Evolutionary conservation across 345 rosid genomes (phyloP).

Genomic region (Gossypium rotundifolium): DNA sequence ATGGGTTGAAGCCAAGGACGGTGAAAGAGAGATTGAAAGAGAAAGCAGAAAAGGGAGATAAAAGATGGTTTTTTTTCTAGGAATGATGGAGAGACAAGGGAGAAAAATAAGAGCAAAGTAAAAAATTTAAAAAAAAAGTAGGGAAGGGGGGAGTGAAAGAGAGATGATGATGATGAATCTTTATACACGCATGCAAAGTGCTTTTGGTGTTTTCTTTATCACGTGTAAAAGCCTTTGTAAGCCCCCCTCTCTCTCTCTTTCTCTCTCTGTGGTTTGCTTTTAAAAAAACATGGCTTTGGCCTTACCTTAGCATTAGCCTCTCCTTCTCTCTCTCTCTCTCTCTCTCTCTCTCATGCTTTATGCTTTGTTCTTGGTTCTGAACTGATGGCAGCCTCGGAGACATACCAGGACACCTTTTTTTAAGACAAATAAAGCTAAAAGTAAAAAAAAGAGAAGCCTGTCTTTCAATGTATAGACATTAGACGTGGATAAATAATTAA

Average conservation of each 20-base stretch:
- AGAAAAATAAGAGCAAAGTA: too few relatives aligned
- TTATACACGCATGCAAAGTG: constrained; percentile 94
- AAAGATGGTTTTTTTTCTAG: constrained; percentile 20
- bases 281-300: background rate
- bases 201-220: constrained; percentile 83
- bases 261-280: constrained; percentile 9
- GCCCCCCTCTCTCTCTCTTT: background rate
- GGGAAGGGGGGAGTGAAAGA: background rate
- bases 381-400: constrained; percentile 44
- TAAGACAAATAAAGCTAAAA: background rate
- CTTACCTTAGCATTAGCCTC: constrained; percentile 2
- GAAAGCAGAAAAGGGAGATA: constrained; percentile 12
- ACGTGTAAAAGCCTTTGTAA: constrained; percentile 71
- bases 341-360: background rate
- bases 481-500: too few relatives aligned
- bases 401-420: constrained; percentile 10
- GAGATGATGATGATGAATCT: constrained; percentile 51
- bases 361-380: constrained; percentile 24
- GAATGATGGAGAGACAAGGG: too few relatives aligned
- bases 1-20: background rate
- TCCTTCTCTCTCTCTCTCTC: background rate
- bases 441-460: background rate
- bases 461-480: background rate
- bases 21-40: constrained; percentile 8
- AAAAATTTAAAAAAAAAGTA: background rate